Evolutionary conservation across 768 basidiomycete genomes (phyloP).

Genomic region (Tremella fuciformis): DNA sequence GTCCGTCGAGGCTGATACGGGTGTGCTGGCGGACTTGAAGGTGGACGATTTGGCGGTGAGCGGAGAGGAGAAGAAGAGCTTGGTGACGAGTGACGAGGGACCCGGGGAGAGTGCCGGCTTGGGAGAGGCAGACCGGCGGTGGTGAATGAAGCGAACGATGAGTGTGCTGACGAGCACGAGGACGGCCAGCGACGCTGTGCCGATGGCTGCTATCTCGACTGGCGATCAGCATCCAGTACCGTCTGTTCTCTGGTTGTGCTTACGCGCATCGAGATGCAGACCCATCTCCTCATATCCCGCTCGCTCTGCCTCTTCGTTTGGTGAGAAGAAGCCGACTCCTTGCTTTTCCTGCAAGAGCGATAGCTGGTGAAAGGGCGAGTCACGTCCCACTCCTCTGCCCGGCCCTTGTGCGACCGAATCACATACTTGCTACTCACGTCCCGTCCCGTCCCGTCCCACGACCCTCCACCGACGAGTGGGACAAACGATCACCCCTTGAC

Average conservation of each 20-base stretch:
- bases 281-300: background rate
- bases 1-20: background rate
- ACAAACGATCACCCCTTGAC: too few species aligned
- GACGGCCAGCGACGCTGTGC: conserved; percentile 12
- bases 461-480: too few species aligned
- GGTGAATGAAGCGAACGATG: background rate
- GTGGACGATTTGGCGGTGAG: background rate
- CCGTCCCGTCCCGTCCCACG: too few species aligned
- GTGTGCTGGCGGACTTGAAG: conserved; percentile 1
- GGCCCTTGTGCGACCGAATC: too few species aligned
- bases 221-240: background rate
- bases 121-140: background rate
- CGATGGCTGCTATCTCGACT: conserved; percentile 27
- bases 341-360: too few species aligned
- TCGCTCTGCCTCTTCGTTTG: too few species aligned
- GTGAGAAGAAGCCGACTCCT: too few species aligned
- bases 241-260: conserved; percentile 7
- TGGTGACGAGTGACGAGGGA: background rate
- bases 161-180: conserved; percentile 15
- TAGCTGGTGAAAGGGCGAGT: too few species aligned
- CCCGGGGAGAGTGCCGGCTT: background rate
- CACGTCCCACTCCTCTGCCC: too few species aligned
- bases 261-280: conserved; percentile 3
- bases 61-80: background rate
- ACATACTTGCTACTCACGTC: too few species aligned